Base-by-base conservation (phyloP, 768 basidiomycete genomes). In the Crassisporium funariophilum region DNA sequence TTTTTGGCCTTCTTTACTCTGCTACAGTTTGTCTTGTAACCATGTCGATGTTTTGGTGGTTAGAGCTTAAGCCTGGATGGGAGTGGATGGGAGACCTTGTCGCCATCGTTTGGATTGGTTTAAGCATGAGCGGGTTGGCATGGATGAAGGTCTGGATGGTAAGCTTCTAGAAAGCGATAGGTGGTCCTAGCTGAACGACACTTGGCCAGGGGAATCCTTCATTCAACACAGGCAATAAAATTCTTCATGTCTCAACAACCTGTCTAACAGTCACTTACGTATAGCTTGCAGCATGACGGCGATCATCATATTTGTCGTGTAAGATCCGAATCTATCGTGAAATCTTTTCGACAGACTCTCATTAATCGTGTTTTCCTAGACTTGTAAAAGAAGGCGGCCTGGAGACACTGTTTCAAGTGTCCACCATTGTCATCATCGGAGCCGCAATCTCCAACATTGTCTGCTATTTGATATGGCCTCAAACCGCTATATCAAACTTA, bases 81-180 rank as follows among this genome's bases (percentile, higher is more conserved):
- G 82, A 86, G 46, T 81, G 82, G 77, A 63, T 89, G 17, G 92
- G 84, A 0, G 90, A 94, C 54, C 57, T 78, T 33, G 62, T 91
- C 16, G 85, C 85, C 9, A 79, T 97, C 17, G 39, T 82, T 5
- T 97, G 90, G 89, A 77, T 99, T 48, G 94, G 90, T 4, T 55
- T 90, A 3, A 83, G 86, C 16, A 88, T 95, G 77, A 86, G 84
- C 39, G 61, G 77, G 3, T 64, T 98, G 13, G 91, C 94, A 1
- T 98, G 91, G 88, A 81, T 86, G 69, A 98, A 98, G 65, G 79
- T 89, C 2, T 91, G 87, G 84, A 91, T 98, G 78, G 77, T 74
- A 41, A 49, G 70, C 44, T 37, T 24, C 25, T n/a, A n/a, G n/a
- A n/a, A n/a, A 25, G 29, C 22, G 20, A 13, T n/a, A 10, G 15